These are phyloP conservation scores for Agrocybe praecox DNA, from an alignment of 768 basidiomycete species.

Conservation along the genomic window DNA sequence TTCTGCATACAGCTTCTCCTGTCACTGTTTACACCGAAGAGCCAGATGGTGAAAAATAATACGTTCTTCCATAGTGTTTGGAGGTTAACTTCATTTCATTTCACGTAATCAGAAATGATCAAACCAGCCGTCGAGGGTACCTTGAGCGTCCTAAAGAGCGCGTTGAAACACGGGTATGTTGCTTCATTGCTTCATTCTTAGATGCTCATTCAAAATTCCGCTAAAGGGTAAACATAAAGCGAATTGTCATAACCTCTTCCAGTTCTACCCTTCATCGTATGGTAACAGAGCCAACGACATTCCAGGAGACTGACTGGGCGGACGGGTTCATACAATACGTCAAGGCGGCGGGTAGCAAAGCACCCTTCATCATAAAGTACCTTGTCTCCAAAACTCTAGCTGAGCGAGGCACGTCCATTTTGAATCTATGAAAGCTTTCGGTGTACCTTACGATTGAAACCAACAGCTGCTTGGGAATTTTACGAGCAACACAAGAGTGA, in stretches of 20 bases:
- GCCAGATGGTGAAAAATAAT: conserved; percentile 31
- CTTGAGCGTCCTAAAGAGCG: conserved; percentile 58
- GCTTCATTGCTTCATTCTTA: background rate
- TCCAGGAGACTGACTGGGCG: conserved; percentile 66
- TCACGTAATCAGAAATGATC: conserved; percentile 35
- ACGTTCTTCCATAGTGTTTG: background rate
- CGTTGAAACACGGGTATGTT: conserved; percentile 53
- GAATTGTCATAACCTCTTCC: conserved; percentile 73
- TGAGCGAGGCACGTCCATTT: conserved; percentile 48
- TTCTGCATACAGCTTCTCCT: conserved; percentile 73
- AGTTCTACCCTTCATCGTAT: conserved; percentile 44
- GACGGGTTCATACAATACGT: conserved; percentile 46
- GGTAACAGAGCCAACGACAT: conserved; percentile 27
- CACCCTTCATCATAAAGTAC: conserved; percentile 43
- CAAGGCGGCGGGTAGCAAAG: conserved; percentile 48
- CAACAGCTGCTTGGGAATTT: conserved; percentile 41
- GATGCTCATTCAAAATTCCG: background rate
- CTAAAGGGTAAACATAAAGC: conserved; percentile 53
- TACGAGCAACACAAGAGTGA: conserved; percentile 41
- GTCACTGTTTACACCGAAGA: conserved; percentile 49
- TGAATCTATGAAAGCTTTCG: background rate
- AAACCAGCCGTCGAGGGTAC: conserved; percentile 75
- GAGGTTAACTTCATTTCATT: too few species aligned
- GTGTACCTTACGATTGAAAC: background rate
- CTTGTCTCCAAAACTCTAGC: conserved; percentile 67